Percentiles rank a stretch among this genome's conserved stretches.
Evolutionary conservation across 108 stramenopile genomes (phyloP).

Genomic region (Bacterosira constricta): DNA sequence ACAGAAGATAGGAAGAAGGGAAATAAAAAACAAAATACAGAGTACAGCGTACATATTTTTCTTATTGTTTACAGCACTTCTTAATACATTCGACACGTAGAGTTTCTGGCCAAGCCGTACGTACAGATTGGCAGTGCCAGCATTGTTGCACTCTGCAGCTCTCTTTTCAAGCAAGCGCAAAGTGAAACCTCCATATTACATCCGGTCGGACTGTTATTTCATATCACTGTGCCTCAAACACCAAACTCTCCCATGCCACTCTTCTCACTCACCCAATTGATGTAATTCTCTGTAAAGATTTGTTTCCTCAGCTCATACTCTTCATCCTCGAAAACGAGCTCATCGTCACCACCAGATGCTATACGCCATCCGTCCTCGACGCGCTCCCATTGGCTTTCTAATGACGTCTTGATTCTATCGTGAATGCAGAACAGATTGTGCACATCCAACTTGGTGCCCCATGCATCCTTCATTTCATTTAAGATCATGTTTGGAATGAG

Average conservation of each 20-base stretch:
- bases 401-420: conserved; percentile 19
- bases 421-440: conserved; percentile 52
- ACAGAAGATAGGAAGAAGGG: too few species aligned
- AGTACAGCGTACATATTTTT: too few species aligned
- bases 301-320: conserved; percentile 67
- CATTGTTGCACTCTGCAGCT: too few species aligned
- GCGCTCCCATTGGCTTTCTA: conserved; percentile 44
- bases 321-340: conserved; percentile 62
- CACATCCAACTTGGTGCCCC: conserved; percentile 57
- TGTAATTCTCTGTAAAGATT: conserved; percentile 60
- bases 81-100: too few species aligned
- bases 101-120: too few species aligned
- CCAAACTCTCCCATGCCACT: conserved; percentile 79
- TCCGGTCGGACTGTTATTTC: too few species aligned
- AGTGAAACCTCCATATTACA: too few species aligned
- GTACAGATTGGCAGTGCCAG: too few species aligned
- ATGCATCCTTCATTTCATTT: conserved; percentile 65
- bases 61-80: too few species aligned
- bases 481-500: conserved; percentile 64
- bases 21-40: too few species aligned
- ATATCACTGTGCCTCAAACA: too few species aligned
- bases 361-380: conserved; percentile 56
- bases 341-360: conserved; percentile 40
- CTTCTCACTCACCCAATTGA: conserved; percentile 37
- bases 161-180: too few species aligned